phyloP scores from a whole-genome alignment of 2,329 filamentous ascomycete genomes.

The Beauveria pseudobassiana region DNA sequence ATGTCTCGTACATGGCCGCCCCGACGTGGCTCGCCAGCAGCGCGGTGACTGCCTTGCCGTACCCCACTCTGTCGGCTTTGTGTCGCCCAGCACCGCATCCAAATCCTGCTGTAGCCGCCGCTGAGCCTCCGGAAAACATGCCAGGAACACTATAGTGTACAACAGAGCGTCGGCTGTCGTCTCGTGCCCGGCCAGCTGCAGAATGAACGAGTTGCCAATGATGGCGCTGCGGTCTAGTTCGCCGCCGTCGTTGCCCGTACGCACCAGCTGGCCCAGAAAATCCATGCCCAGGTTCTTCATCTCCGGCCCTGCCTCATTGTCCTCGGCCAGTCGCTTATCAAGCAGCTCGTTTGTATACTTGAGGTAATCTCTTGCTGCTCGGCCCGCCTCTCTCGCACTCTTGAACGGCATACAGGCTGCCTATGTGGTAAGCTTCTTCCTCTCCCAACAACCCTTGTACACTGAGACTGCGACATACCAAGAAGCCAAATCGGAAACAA shows the following conservation, averaged over 20 bases:
- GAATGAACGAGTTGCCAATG: constrained; percentile 63
- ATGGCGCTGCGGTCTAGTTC: constrained; percentile 57
- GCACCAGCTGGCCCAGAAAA: constrained; percentile 43
- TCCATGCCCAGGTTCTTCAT: constrained; percentile 39
- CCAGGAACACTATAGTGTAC: constrained; percentile 62
- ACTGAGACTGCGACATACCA: constrained; percentile 26
- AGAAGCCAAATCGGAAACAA: constrained; percentile 52
- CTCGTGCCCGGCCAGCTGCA: constrained; percentile 70
- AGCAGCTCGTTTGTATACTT: constrained; percentile 65
- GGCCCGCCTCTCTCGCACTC: constrained; percentile 41
- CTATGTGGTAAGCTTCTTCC: not conserved
- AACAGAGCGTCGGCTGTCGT: constrained; percentile 71
- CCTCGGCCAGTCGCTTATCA: constrained; percentile 46
- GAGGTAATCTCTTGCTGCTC: constrained; percentile 55
- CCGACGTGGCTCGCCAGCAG: constrained; percentile 64
- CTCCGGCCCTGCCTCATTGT: constrained; percentile 28
- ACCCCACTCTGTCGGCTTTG: constrained; percentile 58
- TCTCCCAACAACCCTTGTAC: not conserved
- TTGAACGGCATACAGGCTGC: constrained; percentile 43
- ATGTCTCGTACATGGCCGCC: constrained; percentile 69
- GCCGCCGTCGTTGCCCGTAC: constrained; percentile 27
- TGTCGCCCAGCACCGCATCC: constrained; percentile 53
- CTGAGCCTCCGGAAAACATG: constrained; percentile 57
- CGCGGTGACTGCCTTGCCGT: constrained; percentile 57
- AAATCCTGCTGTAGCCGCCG: constrained; percentile 61